phyloP scores from a whole-genome alignment of 305 asterid species.

The Striga hermonthica region DNA sequence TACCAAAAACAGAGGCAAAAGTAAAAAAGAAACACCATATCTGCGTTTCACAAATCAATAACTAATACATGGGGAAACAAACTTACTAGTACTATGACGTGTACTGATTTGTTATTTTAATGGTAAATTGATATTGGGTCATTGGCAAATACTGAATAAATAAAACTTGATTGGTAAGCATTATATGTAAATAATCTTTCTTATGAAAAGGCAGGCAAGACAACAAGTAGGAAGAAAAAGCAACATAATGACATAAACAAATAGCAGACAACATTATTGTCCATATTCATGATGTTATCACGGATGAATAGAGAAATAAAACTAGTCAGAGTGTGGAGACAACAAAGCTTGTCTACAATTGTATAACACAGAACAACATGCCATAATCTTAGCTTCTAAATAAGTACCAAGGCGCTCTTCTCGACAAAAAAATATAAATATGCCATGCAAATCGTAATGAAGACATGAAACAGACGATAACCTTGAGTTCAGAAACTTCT shows the following conservation, averaged over 20 bases:
- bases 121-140: not conserved
- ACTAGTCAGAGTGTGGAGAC: conserved; percentile 10
- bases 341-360: not conserved
- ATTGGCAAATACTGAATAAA: no score
- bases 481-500: conserved; percentile 75
- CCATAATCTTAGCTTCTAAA: conserved; percentile 17
- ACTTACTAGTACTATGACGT: no score
- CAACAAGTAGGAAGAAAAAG: not conserved
- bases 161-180: conserved; percentile 18
- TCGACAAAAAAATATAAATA: conserved; percentile 21
- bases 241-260: not conserved
- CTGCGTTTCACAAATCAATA: no score
- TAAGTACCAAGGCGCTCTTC: conserved; percentile 8
- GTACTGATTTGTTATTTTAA: not conserved
- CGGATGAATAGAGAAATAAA: conserved; percentile 6
- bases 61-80: no score
- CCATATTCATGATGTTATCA: not conserved
- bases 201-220: not conserved
- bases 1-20: no score
- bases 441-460: conserved; percentile 17
- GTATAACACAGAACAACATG: conserved; percentile 15
- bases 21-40: no score
- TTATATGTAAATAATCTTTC: conserved; percentile 6
- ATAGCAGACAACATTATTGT: not conserved
- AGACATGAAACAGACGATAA: conserved; percentile 33